phyloP scores from a whole-genome alignment of 139 green algal species.

The Ulvella scutata region DNA sequence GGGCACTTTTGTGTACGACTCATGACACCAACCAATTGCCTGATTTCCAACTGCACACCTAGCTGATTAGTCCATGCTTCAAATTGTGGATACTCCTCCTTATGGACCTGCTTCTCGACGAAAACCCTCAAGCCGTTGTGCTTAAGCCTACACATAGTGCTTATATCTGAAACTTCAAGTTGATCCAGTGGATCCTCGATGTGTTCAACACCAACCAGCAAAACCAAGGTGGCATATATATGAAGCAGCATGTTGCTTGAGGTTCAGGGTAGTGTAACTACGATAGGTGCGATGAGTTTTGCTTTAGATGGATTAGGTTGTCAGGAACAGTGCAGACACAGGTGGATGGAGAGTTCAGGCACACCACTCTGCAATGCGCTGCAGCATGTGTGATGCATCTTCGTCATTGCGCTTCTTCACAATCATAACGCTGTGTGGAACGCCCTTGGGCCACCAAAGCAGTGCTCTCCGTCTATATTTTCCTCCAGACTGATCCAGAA shows the following conservation, averaged over 20 bases:
- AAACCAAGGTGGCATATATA: background rate
- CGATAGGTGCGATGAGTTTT: background rate
- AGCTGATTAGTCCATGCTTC: background rate
- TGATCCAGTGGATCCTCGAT: no score
- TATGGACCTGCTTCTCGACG: slow-evolving; percentile 51
- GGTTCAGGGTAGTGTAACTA: background rate
- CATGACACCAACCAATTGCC: background rate
- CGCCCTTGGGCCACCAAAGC: slow-evolving; percentile 31
- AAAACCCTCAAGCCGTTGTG: slow-evolving; percentile 34
- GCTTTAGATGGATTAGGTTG: background rate
- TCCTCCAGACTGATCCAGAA: no score
- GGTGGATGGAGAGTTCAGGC: background rate
- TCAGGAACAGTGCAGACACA: background rate
- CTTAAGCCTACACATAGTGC: slow-evolving; percentile 19
- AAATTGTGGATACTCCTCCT: slow-evolving; percentile 20
- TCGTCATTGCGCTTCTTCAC: slow-evolving; percentile 57
- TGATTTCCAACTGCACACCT: slow-evolving; percentile 4
- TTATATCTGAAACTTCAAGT: no score
- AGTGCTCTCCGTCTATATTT: slow-evolving; percentile 21
- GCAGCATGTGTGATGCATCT: slow-evolving; percentile 27
- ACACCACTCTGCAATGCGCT: slow-evolving; percentile 54
- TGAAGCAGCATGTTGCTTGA: background rate
- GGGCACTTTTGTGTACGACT: background rate
- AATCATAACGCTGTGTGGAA: slow-evolving; percentile 41
- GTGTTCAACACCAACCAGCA: background rate